Evolutionary conservation across 352 stramenopile species (phyloP), one percentile per base, ranked within the genome.

Genomic region (Plasmopara viticola): DNA sequence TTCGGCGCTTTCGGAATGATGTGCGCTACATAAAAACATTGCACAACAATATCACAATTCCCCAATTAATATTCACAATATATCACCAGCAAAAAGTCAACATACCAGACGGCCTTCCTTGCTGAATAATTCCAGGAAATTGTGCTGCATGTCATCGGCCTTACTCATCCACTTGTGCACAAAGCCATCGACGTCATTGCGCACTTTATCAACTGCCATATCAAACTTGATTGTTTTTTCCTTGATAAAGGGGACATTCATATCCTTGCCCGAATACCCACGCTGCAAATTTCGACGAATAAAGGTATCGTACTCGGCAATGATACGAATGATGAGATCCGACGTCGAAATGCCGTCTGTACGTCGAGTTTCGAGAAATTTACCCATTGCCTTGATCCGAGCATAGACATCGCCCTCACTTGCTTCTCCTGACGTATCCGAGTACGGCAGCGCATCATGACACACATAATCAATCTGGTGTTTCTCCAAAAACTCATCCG

Each of bases 271-370:
- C 28, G 85, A 80, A 70, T 95, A 95, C 1, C 86, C 87, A 35
- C 86, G 82, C 58, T 90, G 66, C 48, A 96, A 59, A 58, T 96
- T 95, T 42, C 87, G 80, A 30, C 84, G 74, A 56, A 96, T 94
- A 62, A 95, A 95, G 59, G 85, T 94, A 63, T 96, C 87, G 64
- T 96, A 96, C 73, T 95, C 81, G 30, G 81, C 73, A 45, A 96
- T 90, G 67, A 94, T 92, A 25, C 85, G 80, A 40, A 90, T 94
- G 60, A 96, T 96, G 29, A 96, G 68, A 44, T 95, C 85, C 25
- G 78, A 95, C 31, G 85, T 95, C 14, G 84, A 95, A 38, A 96
- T 94, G 31, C 86, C 84, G 42, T 95, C 84, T 28, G 86, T 94
- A 45, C 84, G 79, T 41, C 83, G 68, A 9, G 86, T 93, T 53